These are phyloP conservation scores for Thyridium curvatum DNA, from an alignment of 2,329 filamentous ascomycete genomes.

Conservation along the genomic window DNA sequence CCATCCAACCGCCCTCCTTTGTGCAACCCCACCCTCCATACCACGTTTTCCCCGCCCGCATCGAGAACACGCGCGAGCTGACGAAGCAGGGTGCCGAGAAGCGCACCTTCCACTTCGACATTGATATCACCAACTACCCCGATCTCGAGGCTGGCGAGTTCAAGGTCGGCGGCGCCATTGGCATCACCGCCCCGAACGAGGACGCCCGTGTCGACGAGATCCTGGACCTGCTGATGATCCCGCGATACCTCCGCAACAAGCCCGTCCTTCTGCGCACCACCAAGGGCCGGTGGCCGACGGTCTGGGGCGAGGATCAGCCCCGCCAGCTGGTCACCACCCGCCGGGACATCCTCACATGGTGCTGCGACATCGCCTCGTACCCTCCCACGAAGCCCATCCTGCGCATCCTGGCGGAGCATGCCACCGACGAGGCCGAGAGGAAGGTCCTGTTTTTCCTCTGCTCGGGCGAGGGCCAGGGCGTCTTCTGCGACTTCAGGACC, in stretches of 20 bases:
- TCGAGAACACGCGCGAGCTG: slow-evolving; percentile 79
- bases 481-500: slow-evolving; percentile 91
- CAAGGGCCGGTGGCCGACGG: slow-evolving; percentile 87
- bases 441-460: slow-evolving; percentile 83
- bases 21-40: slow-evolving; percentile 94
- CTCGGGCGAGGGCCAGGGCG: slow-evolving; percentile 82
- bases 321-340: slow-evolving; percentile 86
- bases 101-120: slow-evolving; percentile 93
- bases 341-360: slow-evolving; percentile 91
- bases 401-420: slow-evolving; percentile 79
- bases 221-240: slow-evolving; percentile 74
- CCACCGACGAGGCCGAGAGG: slow-evolving; percentile 73
- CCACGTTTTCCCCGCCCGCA: slow-evolving; percentile 81
- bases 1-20: slow-evolving; percentile 73
- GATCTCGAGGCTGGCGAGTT: slow-evolving; percentile 81
- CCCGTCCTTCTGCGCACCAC: slow-evolving; percentile 73
- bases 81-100: slow-evolving; percentile 89
- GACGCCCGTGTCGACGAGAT: slow-evolving; percentile 72
- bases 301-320: slow-evolving; percentile 88
- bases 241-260: slow-evolving; percentile 77
- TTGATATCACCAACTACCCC: slow-evolving; percentile 91
- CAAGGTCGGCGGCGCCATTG: slow-evolving; percentile 93
- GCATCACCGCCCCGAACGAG: slow-evolving; percentile 85
- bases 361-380: slow-evolving; percentile 86
- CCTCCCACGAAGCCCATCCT: slow-evolving; percentile 84